Conservation (phyloP, 371 early-diverging fungal species). For the Mortierella sp. region DNA sequence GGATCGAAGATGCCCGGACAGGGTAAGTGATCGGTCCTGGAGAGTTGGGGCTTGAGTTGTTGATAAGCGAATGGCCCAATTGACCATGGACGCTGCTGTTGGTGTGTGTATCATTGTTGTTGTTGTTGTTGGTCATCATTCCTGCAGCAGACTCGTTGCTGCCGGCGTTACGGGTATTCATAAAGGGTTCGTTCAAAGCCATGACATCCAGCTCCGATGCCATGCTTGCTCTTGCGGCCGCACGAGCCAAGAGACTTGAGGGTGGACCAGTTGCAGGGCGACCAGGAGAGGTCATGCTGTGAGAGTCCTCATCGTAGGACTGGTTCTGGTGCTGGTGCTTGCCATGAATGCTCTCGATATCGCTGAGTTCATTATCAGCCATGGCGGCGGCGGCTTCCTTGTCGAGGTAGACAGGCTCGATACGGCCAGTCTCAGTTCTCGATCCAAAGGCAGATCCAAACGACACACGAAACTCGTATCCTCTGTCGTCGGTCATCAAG, state of each 20-base stretch:
- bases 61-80: conserved; percentile 2
- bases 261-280: conserved; percentile 42
- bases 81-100: neutral
- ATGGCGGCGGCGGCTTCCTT: neutral
- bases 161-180: neutral
- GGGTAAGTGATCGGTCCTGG: conserved; percentile 22
- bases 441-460: conserved; percentile 45
- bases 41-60: neutral
- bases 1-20: conserved; percentile 21
- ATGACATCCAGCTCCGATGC: conserved; percentile 25
- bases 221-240: conserved; percentile 42
- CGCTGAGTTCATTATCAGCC: neutral
- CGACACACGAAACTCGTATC: conserved; percentile 35
- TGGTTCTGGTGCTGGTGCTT: conserved; percentile 1
- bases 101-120: neutral
- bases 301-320: neutral
- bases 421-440: conserved; percentile 24
- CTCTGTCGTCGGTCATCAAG: neutral
- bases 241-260: conserved; percentile 43
- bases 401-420: conserved; percentile 20
- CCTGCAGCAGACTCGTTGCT: neutral
- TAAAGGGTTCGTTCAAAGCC: conserved; percentile 3
- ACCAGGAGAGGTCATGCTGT: conserved; percentile 30
- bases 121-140: conserved; percentile 1
- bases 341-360: neutral